phyloP scores from a whole-genome alignment of 306 rosid genomes.

The Cucurbita moschata region DNA sequence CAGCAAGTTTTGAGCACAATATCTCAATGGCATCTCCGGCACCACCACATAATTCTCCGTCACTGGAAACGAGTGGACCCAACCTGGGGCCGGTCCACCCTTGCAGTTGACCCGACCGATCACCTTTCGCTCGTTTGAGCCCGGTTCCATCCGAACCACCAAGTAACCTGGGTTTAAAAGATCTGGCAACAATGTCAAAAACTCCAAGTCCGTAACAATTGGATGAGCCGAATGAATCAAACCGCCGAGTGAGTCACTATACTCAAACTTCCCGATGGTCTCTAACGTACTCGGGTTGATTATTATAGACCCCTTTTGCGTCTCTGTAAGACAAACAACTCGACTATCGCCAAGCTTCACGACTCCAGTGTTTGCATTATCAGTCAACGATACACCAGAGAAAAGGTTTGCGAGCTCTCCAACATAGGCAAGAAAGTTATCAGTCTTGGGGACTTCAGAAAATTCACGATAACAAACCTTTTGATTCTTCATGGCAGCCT shows the following conservation, averaged over 20 bases:
- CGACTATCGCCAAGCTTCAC: conserved; percentile 72
- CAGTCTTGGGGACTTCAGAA: conserved; percentile 67
- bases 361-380: conserved; percentile 84
- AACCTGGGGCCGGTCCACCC: conserved; percentile 58
- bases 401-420: conserved; percentile 67
- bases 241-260: conserved; percentile 70
- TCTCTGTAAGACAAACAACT: conserved; percentile 82
- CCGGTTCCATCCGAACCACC: conserved; percentile 64
- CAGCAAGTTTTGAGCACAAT: conserved; percentile 63
- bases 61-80: conserved; percentile 91
- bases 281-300: conserved; percentile 60
- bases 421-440: conserved; percentile 45
- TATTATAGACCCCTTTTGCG: conserved; percentile 76
- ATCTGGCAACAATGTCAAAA: conserved; percentile 67
- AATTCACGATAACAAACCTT: conserved; percentile 81
- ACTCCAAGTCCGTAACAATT: conserved; percentile 60
- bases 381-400: conserved; percentile 70
- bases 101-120: conserved; percentile 63
- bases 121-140: conserved; percentile 59
- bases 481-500: conserved; percentile 54
- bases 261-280: conserved; percentile 55
- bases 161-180: conserved; percentile 59
- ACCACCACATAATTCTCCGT: conserved; percentile 59
- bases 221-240: conserved; percentile 89
- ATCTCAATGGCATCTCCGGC: conserved; percentile 86